Percentiles rank a stretch among this genome's conserved stretches.
phyloP scores from a whole-genome alignment of 805 yeast species.

The Wickerhamomyces canadensis region DNA sequence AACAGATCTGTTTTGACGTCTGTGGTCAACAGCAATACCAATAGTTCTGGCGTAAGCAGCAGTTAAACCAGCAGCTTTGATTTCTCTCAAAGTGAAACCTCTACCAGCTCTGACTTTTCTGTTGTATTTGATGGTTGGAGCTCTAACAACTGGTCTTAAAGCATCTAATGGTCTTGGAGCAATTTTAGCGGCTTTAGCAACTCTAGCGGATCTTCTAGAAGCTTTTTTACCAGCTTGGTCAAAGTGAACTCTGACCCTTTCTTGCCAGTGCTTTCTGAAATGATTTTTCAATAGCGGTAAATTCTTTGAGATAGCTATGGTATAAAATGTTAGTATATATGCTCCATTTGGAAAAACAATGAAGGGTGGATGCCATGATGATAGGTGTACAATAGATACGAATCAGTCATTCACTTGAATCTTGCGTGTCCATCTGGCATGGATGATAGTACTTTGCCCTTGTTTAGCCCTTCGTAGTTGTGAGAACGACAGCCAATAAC shows the following conservation, averaged over 20 bases:
- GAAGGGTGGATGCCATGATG: not conserved
- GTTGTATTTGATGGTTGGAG: constrained; percentile 98
- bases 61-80: constrained; percentile 94
- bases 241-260: constrained; percentile 98
- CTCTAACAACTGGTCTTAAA: constrained; percentile 97
- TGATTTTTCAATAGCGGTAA: constrained; percentile 98
- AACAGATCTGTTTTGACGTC: constrained; percentile 97
- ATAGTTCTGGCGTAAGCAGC: constrained; percentile 95
- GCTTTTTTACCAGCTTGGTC: constrained; percentile 99
- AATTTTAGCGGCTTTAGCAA: constrained; percentile 84
- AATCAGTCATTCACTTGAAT: too few relatives aligned
- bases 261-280: constrained; percentile 99
- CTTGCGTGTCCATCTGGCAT: too few relatives aligned
- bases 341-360: not conserved
- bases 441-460: too few relatives aligned
- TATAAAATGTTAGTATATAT: constrained; percentile 12
- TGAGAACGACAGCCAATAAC: too few relatives aligned
- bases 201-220: constrained; percentile 93
- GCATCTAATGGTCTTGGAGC: constrained; percentile 98
- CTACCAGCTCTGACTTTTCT: constrained; percentile 99
- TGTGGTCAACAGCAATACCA: constrained; percentile 99
- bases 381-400: too few relatives aligned
- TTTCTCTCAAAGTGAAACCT: constrained; percentile 97
- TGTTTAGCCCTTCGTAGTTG: too few relatives aligned
- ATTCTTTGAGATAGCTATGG: constrained; percentile 93